phyloP scores from a whole-genome alignment of 208 protist genomes.

The Leishmania mexicana region DNA sequence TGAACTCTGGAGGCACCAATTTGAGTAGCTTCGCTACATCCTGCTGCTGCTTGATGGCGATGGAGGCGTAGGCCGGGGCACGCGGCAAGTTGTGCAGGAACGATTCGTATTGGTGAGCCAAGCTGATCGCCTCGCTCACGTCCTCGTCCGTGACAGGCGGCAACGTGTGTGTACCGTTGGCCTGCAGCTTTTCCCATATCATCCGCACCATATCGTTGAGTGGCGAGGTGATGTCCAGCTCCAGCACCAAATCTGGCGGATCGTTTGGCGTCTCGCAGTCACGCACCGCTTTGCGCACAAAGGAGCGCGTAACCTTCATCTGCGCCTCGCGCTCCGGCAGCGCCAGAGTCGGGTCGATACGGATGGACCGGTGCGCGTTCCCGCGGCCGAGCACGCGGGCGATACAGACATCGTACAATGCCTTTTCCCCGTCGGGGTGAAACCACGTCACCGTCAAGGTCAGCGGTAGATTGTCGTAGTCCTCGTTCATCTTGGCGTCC shows the following conservation, averaged over 20 bases:
- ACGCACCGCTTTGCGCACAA: constrained; percentile 32
- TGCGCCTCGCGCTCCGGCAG: constrained; percentile 12
- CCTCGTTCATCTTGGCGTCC: constrained; percentile 44
- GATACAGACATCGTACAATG: constrained; percentile 39
- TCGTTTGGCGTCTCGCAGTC: constrained; percentile 30
- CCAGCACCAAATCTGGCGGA: constrained; percentile 24
- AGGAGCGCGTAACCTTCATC: constrained; percentile 27
- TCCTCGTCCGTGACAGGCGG: constrained; percentile 27
- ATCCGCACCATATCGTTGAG: constrained; percentile 25
- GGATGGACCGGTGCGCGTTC: constrained; percentile 51
- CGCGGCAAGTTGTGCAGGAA: constrained; percentile 23
- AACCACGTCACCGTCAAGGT: constrained; percentile 44
- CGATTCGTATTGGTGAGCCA: constrained; percentile 34
- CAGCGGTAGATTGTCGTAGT: constrained; percentile 43
- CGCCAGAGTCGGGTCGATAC: constrained; percentile 10
- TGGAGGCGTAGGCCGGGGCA: constrained; percentile 30
- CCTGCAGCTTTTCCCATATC: constrained; percentile 44
- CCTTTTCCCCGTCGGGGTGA: constrained; percentile 46
- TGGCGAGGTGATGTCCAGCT: constrained; percentile 40
- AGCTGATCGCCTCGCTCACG: constrained; percentile 8
- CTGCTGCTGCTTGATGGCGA: constrained; percentile 8
- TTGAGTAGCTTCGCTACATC: constrained; percentile 21
- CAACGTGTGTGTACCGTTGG: constrained; percentile 33
- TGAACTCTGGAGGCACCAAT: constrained; percentile 5
- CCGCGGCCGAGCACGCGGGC: constrained; percentile 45